Evolutionary conservation across 2,329 filamentous ascomycete species (phyloP), one percentile per base, ranked within the genome.

Genomic region (Boeremia lycopersici): DNA sequence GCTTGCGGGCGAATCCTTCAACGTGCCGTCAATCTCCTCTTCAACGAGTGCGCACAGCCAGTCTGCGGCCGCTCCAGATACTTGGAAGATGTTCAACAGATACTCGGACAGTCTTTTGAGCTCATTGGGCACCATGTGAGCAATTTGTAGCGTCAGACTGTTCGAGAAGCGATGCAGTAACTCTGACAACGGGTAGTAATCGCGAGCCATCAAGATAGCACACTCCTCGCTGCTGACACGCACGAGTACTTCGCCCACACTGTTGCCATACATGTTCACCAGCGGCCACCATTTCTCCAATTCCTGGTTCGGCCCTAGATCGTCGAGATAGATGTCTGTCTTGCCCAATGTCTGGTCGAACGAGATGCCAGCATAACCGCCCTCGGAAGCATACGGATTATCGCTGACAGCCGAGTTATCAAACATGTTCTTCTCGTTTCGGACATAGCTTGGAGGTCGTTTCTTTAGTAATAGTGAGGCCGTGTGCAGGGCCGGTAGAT

Each of bases 31-130:
- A 53, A 99, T 98, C 74, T 99, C 95, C 70, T 98, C 93, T 74
- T 99, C 95, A 0, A 97, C 90, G 35, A 99, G 80, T 2, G 91
- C 88, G 81, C 91, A 95, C 19, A 99, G 83, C 95, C 95, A 99
- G 55, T 97, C 91, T 38, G 84, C 84, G 2, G 90, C 89, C 33
- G 86, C 85, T 0, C 91, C 91, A 2, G 92, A 93, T 3, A 96
- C 93, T 70, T 99, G 95, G 67, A 93, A 99, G 47, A 99, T 96
- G 71, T 98, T 96, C 60, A 98, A 79, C 33, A 98, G 85, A 26
- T 89, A 87, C 70, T 97, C 93, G 2, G 92, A 90, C 8, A 98
- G 75, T n/a, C 86, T 83, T 48, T 89, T 89, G 30, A 97, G 80
- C 67, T 91, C 89, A 2, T 86, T 85, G 0, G 91, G 89, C 49